Evolutionary conservation across 2,329 filamentous ascomycete species (phyloP).

Genomic region (Neurospora sp.): DNA sequence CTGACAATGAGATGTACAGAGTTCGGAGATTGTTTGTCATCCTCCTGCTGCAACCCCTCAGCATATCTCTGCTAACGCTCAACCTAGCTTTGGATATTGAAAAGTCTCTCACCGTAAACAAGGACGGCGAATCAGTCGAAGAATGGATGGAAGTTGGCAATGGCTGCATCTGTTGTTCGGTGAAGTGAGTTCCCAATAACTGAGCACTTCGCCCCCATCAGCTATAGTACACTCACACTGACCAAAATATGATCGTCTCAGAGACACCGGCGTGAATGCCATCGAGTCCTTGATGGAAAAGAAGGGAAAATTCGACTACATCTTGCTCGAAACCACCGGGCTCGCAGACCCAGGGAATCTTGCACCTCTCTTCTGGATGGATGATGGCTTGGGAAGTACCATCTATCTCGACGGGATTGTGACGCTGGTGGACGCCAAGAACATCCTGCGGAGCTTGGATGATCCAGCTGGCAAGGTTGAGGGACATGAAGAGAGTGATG

Average conservation of each 20-base stretch:
- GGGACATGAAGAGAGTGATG: constrained; percentile 40
- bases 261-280: constrained; percentile 84
- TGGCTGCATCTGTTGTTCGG: constrained; percentile 94
- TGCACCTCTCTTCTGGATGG: constrained; percentile 94
- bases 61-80: constrained; percentile 9
- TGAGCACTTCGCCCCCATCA: neutral
- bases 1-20: constrained; percentile 7
- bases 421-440: constrained; percentile 90
- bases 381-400: constrained; percentile 86
- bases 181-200: constrained; percentile 53
- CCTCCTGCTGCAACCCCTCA: neutral
- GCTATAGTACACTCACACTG: neutral
- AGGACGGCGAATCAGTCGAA: constrained; percentile 71
- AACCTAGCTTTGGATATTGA: constrained; percentile 83
- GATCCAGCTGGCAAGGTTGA: constrained; percentile 50
- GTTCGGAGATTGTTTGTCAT: constrained; percentile 21
- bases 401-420: constrained; percentile 97
- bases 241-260: constrained; percentile 23
- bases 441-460: constrained; percentile 73
- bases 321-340: constrained; percentile 90
- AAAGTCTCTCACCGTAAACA: constrained; percentile 85
- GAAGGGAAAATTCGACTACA: constrained; percentile 91
- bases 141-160: constrained; percentile 97
- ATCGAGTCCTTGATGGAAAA: constrained; percentile 95
- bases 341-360: constrained; percentile 93